Evolutionary conservation across 192 early-diverging fungal genomes (phyloP).

Genomic region (Backusella australiensis): DNA sequence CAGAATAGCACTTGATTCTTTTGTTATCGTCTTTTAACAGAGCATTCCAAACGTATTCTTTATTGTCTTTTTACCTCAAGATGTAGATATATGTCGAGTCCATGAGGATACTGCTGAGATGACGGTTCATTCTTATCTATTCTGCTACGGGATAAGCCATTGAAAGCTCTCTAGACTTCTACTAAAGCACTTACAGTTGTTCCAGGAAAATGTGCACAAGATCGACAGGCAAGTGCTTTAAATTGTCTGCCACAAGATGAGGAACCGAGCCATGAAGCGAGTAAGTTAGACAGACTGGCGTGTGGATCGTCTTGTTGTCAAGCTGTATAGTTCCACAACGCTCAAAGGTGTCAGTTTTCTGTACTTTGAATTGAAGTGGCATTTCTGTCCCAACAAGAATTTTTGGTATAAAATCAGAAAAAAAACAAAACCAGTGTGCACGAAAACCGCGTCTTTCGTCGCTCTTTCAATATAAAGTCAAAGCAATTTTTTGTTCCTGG

Average conservation of each 20-base stretch:
- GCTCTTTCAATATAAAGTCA: not conserved
- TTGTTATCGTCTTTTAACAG: too few species aligned
- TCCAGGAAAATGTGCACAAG: slow-evolving; percentile 46
- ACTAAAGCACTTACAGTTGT: slow-evolving; percentile 37
- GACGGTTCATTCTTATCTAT: slow-evolving; percentile 37
- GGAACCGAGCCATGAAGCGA: slow-evolving; percentile 51
- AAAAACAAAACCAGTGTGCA: too few species aligned
- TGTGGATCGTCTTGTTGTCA: slow-evolving; percentile 28
- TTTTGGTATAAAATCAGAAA: too few species aligned
- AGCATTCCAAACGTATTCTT: slow-evolving; percentile 3
- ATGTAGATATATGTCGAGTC: slow-evolving; percentile 47
- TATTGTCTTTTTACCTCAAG: slow-evolving; percentile 20
- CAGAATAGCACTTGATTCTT: slow-evolving; percentile 39
- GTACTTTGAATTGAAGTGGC: not conserved
- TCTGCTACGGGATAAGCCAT: slow-evolving; percentile 7
- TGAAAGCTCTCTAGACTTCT: not conserved
- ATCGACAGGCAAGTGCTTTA: slow-evolving; percentile 36
- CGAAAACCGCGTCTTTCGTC: not conserved
- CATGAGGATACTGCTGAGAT: slow-evolving; percentile 34
- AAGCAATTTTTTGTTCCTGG: not conserved
- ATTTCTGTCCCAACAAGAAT: slow-evolving; percentile 6
- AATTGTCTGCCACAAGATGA: slow-evolving; percentile 52
- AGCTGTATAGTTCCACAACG: slow-evolving; percentile 32
- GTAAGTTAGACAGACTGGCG: slow-evolving; percentile 52
- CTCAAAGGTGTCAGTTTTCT: not conserved